These are phyloP conservation scores for Tuber aestivum DNA, from an alignment of 495 filamentous ascomycete genomes.

Conservation along the genomic window DNA sequence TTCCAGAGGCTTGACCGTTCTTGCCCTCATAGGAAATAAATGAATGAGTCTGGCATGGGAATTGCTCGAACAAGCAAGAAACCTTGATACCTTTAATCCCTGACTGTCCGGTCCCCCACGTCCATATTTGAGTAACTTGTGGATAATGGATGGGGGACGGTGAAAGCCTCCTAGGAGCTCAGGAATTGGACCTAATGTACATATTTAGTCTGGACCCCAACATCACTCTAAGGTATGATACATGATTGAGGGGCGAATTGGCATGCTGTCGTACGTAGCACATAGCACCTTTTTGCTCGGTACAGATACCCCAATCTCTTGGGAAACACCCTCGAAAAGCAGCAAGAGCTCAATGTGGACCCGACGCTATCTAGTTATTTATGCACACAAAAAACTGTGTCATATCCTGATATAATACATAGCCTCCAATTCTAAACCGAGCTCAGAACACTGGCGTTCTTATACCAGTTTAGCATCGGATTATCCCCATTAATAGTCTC, in stretches of 20 bases:
- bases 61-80: no score
- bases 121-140: no score
- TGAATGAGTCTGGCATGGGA: no score
- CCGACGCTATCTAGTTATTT: not conserved
- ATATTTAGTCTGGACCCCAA: not conserved
- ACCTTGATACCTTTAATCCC: no score
- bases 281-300: not conserved
- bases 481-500: constrained; percentile 86
- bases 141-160: no score
- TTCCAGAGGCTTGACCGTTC: no score
- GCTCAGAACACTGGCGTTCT: constrained; percentile 82
- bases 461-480: constrained; percentile 86
- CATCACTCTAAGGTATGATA: not conserved
- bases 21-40: no score
- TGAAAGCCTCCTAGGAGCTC: not conserved
- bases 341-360: not conserved
- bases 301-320: not conserved
- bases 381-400: not conserved
- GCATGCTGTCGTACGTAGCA: not conserved
- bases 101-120: no score
- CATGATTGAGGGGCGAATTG: not conserved
- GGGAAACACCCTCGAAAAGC: not conserved
- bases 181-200: not conserved
- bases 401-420: constrained; percentile 8
- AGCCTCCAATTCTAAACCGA: constrained; percentile 54